Evolutionary conservation across 2,329 filamentous ascomycete species (phyloP).

Genomic region (Bertia moriformis): DNA sequence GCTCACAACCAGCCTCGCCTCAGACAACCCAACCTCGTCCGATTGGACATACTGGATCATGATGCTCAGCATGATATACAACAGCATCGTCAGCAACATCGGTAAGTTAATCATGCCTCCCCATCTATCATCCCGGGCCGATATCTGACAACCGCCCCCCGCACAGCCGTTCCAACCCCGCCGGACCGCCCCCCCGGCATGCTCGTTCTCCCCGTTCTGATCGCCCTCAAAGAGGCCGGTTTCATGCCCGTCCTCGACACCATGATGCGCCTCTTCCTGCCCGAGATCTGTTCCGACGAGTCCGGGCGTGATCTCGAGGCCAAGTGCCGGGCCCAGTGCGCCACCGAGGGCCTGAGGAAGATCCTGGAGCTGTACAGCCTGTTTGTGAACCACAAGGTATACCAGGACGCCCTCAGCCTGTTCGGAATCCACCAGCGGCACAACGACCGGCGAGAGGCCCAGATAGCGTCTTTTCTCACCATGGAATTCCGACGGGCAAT

Average conservation of each 20-base stretch:
- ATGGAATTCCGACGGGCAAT: slow-evolving; percentile 73
- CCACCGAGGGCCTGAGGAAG: slow-evolving; percentile 55
- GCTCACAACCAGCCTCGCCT: slow-evolving; percentile 23
- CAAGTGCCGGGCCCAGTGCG: slow-evolving; percentile 28
- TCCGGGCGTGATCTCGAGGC: slow-evolving; percentile 20
- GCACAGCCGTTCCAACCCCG: slow-evolving; percentile 19
- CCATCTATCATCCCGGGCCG: neutral
- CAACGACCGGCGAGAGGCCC: slow-evolving; percentile 24
- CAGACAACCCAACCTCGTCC: slow-evolving; percentile 32
- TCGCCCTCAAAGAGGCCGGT: slow-evolving; percentile 71
- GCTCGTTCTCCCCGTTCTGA: slow-evolving; percentile 61
- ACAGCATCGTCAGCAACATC: neutral
- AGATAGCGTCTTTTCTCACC: slow-evolving; percentile 56
- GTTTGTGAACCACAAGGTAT: slow-evolving; percentile 62
- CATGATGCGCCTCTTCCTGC: slow-evolving; percentile 56
- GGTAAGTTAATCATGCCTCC: neutral
- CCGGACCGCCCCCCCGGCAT: slow-evolving; percentile 33
- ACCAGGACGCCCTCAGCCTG: slow-evolving; percentile 60
- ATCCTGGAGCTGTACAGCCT: slow-evolving; percentile 71
- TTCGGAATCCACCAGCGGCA: slow-evolving; percentile 27
- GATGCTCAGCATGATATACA: slow-evolving; percentile 57
- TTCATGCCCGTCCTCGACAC: slow-evolving; percentile 63
- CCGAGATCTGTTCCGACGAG: slow-evolving; percentile 28
- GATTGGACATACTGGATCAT: slow-evolving; percentile 73
- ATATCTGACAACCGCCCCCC: slow-evolving; percentile 4